Evolutionary conservation across 2,329 filamentous ascomycete species (phyloP), one percentile per base, ranked within the genome.

Genomic region (Sporothrix euskadiensis): DNA sequence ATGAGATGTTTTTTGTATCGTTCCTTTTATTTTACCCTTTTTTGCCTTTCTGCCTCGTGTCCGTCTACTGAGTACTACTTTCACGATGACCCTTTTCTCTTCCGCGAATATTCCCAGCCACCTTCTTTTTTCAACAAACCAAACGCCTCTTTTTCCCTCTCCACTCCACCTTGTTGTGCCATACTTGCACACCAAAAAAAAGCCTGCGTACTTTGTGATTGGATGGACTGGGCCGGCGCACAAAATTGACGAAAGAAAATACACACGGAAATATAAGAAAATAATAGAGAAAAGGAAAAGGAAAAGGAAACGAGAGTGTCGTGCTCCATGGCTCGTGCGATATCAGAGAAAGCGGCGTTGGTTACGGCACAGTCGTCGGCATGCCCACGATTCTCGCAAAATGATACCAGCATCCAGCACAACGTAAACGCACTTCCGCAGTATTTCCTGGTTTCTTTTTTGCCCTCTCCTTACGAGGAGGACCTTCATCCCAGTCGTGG

Each of bases 401-500:
- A 41, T 39, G n/a, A 44, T 44, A 47, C 61, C 61, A 30, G 8
- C 39, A 12, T 30, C 14, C n/a, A 47, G 7, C 61, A 30, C 32
- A 2, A 41, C 59, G 35, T 26, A 22, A 1, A 39, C 63, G 5
- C 41, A 12, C 39, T 14, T 30, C 63, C 61, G 35, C 41, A 22
- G 35, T 65, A 65, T 65, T 65, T n/a, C 61, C 39, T 44, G 9
- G 41, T 41, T 49, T 14, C 41, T 65, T 59, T 59, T 65, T 39
- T 7, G 7, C n/a, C 26, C 12, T 16, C 39, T 22, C 39, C 22
- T 47, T 16, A 16, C 39, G 26, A 32, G 14, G 12, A 19, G 12
- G n/a, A 49, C 22, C 16, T 22, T 49, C 7, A 49, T 68, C 22
- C 61, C 26, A 6, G 57, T 41, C 39, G 14, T 66, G 39, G 61